Evolutionary conservation across 2,329 filamentous ascomycete genomes (phyloP), one percentile per base, ranked within the genome.

Genomic region (Periconia sp.): DNA sequence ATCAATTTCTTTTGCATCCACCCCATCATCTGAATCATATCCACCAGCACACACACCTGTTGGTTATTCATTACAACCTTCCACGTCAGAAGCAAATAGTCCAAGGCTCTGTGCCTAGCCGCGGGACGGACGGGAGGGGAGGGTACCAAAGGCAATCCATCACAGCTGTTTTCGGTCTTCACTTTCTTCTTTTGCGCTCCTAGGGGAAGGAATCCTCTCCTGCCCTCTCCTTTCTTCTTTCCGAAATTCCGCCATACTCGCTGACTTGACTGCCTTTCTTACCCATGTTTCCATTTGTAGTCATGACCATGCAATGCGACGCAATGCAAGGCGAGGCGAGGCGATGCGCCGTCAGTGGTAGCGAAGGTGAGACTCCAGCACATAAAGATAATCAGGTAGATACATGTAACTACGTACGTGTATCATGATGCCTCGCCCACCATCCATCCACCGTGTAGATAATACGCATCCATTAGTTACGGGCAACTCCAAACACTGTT

Each of bases 71-170:
- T 27, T 35, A 46, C 44, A 15, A 19, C 9, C 37, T 15, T 41
- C 48, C 48, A 45, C 48, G 48, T 51, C 41, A 49, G 47, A 49
- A 31, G 41, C 41, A 43, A 23, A 6, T 8, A 11, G 3, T 2
- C 13, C 17, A 8, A 46, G n/a, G 27, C 19, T 19, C 15, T 17
- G 44, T 33, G 18, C 15, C 23, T 35, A n/a, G 19, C 17, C 31
- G 14, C 30, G 30, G n/a, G 33, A 23, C 30, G 47, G 37, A n/a
- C 47, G 42, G 48, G 41, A 45, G 31, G 30, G 17, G 9, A 30
- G 17, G 11, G 13, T 2, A 37, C 23, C 3, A 33, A 13, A 14
- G 11, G n/a, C 43, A 45, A n/a, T 14, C 43, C 33, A n/a, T 14
- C 43, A 33, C 23, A 23, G 8, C 42, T 27, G 42, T 23, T 27